These are phyloP conservation scores for Capsella rubella DNA, from an alignment of 441 rosid genomes.

Conservation along the genomic window DNA sequence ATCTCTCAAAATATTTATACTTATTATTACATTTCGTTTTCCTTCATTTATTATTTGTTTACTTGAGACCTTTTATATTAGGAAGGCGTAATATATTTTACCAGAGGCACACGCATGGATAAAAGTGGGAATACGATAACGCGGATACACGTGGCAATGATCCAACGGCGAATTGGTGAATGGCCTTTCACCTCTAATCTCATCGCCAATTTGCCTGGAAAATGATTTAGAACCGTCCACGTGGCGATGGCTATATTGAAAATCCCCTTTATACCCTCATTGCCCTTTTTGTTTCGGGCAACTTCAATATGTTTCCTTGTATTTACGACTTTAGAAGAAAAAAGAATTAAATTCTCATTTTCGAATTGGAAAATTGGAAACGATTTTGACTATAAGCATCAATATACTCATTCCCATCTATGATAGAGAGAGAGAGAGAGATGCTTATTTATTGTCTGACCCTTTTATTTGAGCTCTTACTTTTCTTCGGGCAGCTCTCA, in stretches of 20 bases:
- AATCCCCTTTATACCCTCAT: conserved; percentile 38
- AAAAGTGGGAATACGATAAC: conserved; percentile 7
- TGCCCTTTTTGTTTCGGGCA: conserved; percentile 58
- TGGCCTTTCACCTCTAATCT: conserved; percentile 1
- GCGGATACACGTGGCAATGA: conserved; percentile 22
- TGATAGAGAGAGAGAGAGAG: not conserved
- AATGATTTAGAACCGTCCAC: conserved; percentile 25
- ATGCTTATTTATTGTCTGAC: conserved; percentile 36
- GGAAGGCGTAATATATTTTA: conserved; percentile 30
- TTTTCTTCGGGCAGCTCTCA: conserved; percentile 38
- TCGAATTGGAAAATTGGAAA: conserved; percentile 1
- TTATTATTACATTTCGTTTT: conserved; percentile 7
- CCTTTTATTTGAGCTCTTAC: not conserved
- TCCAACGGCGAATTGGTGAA: conserved; percentile 16
- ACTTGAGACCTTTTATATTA: not conserved
- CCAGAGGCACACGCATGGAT: conserved; percentile 35
- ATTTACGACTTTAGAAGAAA: conserved; percentile 3
- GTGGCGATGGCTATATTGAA: not conserved
- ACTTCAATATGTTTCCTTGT: conserved; percentile 27
- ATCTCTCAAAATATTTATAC: not conserved
- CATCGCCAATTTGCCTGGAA: conserved; percentile 13
- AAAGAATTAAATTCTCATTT: not conserved
- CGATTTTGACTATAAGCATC: too few species aligned
- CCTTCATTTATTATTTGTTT: not conserved
- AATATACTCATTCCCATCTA: too few species aligned